Conservation (phyloP, 495 filamentous ascomycete genomes). For the Penicillium psychrofluorescens region DNA sequence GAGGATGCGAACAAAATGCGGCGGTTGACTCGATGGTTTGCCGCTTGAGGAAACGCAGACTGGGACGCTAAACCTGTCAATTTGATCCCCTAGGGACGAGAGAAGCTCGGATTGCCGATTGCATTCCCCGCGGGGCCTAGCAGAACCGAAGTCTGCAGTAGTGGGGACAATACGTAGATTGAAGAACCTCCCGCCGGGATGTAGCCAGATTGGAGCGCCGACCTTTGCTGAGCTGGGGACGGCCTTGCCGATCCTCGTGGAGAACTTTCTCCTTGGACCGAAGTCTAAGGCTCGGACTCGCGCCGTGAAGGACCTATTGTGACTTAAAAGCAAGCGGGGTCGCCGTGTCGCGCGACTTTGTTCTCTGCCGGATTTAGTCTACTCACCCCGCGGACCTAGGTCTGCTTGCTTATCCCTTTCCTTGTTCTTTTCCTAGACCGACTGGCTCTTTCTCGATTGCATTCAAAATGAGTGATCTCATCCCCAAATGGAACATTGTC, state of each 20-base stretch:
- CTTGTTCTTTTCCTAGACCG: neutral
- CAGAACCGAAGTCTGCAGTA: too few relatives aligned
- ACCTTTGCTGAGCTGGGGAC: constrained; percentile 6
- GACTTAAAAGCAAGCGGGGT: constrained; percentile 2
- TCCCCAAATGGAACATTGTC: constrained; percentile 51
- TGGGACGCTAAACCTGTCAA: too few relatives aligned
- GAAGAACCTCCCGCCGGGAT: neutral
- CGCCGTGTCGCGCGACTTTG: neutral
- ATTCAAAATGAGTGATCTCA: constrained; percentile 35
- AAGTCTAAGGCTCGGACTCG: neutral
- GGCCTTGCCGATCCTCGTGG: constrained; percentile 15
- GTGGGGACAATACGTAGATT: too few relatives aligned
- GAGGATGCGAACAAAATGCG: neutral
- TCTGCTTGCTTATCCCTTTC: neutral
- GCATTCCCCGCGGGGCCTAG: too few relatives aligned
- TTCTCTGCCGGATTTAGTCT: too few relatives aligned
- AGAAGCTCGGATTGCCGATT: neutral
- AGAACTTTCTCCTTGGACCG: neutral
- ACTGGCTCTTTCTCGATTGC: neutral
- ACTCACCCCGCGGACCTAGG: constrained; percentile 1
- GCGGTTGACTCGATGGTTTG: too few relatives aligned
- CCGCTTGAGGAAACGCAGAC: too few relatives aligned
- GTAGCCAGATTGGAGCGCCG: constrained; percentile 5
- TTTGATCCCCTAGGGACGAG: too few relatives aligned
- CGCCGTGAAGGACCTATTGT: neutral